Conservation (phyloP, 352 stramenopile genomes). For the Globisporangium nunn region DNA sequence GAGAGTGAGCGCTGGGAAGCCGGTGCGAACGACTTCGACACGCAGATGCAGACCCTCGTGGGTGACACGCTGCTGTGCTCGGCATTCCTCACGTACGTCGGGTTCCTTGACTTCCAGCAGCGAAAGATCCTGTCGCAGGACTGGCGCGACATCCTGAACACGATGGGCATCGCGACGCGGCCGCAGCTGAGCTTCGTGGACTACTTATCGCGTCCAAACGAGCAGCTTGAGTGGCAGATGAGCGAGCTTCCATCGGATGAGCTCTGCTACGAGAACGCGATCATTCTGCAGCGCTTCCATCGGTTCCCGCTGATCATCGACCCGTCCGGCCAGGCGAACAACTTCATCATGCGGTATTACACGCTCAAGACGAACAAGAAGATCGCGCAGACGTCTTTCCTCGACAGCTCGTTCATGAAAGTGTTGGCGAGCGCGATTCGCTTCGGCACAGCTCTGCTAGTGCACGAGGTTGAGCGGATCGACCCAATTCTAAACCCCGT, state of each 20-base stretch:
- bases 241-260: constrained; percentile 95
- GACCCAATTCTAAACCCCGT: constrained; percentile 99
- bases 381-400: constrained; percentile 98
- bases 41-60: constrained; percentile 95
- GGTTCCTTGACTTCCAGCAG: constrained; percentile 98
- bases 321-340: constrained; percentile 96
- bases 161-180: constrained; percentile 87
- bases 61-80: constrained; percentile 95
- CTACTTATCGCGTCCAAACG: constrained; percentile 93
- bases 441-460: constrained; percentile 98
- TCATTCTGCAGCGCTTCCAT: constrained; percentile 96
- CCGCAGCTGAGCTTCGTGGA: constrained; percentile 90
- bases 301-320: constrained; percentile 99
- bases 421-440: constrained; percentile 98
- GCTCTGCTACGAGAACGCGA: constrained; percentile 98
- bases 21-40: constrained; percentile 95
- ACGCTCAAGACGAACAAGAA: constrained; percentile 86
- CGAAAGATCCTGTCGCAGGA: constrained; percentile 91
- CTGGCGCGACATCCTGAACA: constrained; percentile 94
- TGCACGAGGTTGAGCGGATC: constrained; percentile 99
- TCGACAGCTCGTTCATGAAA: constrained; percentile 99
- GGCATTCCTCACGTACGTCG: constrained; percentile 97
- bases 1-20: constrained; percentile 98
- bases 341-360: constrained; percentile 98
- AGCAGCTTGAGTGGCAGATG: constrained; percentile 93